Percentiles rank a stretch among this genome's conserved stretches.
phyloP scores from a whole-genome alignment of 345 rosid genomes.

The Lumnitzera littorea region DNA sequence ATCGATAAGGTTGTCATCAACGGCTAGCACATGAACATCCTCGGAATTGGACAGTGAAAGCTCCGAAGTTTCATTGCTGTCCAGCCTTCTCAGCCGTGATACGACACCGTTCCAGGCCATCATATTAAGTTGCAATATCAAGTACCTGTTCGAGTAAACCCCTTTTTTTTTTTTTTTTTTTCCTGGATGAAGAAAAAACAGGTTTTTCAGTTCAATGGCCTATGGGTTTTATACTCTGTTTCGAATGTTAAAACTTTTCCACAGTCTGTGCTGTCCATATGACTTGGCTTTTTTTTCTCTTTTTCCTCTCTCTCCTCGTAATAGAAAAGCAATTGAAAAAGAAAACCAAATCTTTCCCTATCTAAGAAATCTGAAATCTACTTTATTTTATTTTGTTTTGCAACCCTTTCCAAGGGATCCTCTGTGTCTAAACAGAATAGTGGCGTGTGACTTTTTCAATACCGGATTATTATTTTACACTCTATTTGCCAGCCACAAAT shows the following conservation, averaged over 20 bases:
- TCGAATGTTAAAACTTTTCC: too few relatives aligned
- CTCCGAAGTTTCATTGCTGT: constrained; percentile 32
- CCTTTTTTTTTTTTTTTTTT: neutral
- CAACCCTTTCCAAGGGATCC: constrained; percentile 4
- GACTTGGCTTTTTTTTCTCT: constrained; percentile 9
- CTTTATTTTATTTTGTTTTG: constrained; percentile 11
- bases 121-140: constrained; percentile 13
- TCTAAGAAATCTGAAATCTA: constrained; percentile 32
- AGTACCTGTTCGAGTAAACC: constrained; percentile 1
- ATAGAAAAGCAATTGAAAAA: neutral
- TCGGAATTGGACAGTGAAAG: constrained; percentile 34
- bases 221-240: too few relatives aligned
- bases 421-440: neutral
- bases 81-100: constrained; percentile 37
- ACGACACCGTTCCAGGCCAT: constrained; percentile 43
- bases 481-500: too few relatives aligned
- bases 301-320: constrained; percentile 16
- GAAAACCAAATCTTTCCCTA: constrained; percentile 55
- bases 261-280: too few relatives aligned
- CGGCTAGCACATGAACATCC: constrained; percentile 84
- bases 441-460: too few relatives aligned
- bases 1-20: constrained; percentile 83
- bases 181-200: constrained; percentile 10
- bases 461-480: too few relatives aligned
- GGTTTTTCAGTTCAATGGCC: too few relatives aligned